Evolutionary conservation across 2,329 filamentous ascomycete genomes (phyloP).

Genomic region (Alternaria alternata): DNA sequence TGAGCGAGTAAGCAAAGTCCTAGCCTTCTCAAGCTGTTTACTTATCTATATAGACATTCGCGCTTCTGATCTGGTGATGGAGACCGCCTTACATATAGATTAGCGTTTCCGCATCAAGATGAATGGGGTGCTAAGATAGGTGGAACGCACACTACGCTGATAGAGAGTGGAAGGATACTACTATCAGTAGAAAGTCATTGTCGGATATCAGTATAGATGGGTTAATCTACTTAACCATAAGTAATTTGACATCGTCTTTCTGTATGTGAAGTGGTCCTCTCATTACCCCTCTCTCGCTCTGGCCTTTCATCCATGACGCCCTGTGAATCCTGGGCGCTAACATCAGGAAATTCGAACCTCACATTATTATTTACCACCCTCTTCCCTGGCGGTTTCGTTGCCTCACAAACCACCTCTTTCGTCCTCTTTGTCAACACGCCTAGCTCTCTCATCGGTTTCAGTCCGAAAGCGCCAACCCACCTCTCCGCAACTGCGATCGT

Average conservation of each 20-base stretch:
- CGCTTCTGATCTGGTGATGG: neutral
- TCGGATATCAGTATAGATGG: neutral
- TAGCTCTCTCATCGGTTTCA: neutral
- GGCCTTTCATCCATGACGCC: neutral
- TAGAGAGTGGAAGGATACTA: neutral
- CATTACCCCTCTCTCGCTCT: neutral
- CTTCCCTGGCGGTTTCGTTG: no score
- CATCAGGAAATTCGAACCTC: neutral
- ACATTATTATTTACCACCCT: neutral
- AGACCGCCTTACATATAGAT: neutral
- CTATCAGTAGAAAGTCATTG: neutral
- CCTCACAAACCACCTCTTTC: neutral
- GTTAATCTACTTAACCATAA: neutral
- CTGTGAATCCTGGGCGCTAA: neutral
- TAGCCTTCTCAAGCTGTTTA: neutral
- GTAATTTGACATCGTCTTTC: neutral
- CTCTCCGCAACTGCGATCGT: slow-evolving; percentile 26
- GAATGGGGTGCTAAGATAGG: neutral
- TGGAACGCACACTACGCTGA: neutral
- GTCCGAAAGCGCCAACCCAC: slow-evolving; percentile 19
- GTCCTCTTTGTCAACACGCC: neutral
- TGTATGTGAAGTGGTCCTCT: neutral
- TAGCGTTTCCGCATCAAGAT: neutral
- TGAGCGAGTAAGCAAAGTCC: neutral
- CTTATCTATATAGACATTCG: neutral